Conservation (phyloP, 306 rosid species). For the Dryas alaskensis region DNA sequence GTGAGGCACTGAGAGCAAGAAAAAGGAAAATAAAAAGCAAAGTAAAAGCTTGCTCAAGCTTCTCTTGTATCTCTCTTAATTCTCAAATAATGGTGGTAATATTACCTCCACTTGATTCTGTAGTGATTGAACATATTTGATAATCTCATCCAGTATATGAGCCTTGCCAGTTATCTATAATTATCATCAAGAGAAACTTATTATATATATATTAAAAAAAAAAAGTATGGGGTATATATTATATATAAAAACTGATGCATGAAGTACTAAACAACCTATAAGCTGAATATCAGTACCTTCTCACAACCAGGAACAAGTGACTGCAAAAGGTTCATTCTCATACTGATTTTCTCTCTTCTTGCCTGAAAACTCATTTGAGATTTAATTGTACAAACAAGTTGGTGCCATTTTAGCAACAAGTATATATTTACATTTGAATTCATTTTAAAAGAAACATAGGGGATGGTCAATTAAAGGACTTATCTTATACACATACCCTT, state of each 20-base stretch:
- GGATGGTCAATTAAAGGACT: background rate
- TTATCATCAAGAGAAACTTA: background rate
- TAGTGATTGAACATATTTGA: slow-evolving; percentile 19
- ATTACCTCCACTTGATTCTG: slow-evolving; percentile 26
- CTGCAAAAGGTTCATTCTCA: slow-evolving; percentile 20
- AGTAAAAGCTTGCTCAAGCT: too few species aligned
- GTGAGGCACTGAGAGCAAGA: slow-evolving; percentile 13
- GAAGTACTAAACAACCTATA: background rate
- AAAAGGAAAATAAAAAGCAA: background rate
- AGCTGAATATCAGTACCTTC: slow-evolving; percentile 5
- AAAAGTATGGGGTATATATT: too few species aligned
- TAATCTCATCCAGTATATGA: slow-evolving; percentile 20
- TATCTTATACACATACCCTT: slow-evolving; percentile 9
- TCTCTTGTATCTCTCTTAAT: background rate
- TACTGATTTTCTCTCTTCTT: slow-evolving; percentile 23
- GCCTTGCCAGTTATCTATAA: slow-evolving; percentile 22
- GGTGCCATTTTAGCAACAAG: too few species aligned
- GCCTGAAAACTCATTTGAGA: background rate
- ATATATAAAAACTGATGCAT: too few species aligned
- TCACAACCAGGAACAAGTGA: slow-evolving; percentile 30
- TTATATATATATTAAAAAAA: too few species aligned
- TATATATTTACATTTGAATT: too few species aligned
- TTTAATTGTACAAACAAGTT: background rate
- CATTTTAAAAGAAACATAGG: background rate
- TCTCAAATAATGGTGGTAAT: background rate